Percentiles rank a stretch among this genome's conserved stretches.
These are phyloP conservation scores for Penicillium angulare DNA, from an alignment of 495 filamentous ascomycete genomes.

Conservation along the genomic window DNA sequence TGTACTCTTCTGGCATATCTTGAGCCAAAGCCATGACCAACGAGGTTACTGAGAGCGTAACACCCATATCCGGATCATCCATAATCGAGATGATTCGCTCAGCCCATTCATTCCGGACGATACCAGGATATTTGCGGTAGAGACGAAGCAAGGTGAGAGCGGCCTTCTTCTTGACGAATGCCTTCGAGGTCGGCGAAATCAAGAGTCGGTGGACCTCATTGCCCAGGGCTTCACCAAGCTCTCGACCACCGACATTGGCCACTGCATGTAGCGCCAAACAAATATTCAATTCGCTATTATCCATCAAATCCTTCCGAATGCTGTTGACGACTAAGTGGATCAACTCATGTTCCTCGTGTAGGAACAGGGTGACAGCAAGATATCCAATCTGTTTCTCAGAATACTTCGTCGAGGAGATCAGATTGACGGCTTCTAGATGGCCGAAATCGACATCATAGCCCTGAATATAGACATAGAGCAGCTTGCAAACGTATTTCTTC, in stretches of 20 bases:
- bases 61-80: constrained; percentile 95
- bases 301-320: constrained; percentile 91
- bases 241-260: constrained; percentile 92
- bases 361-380: constrained; percentile 92
- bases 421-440: constrained; percentile 95
- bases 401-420: constrained; percentile 95
- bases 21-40: constrained; percentile 94
- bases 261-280: constrained; percentile 98
- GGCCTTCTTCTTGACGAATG: constrained; percentile 99
- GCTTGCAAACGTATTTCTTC: constrained; percentile 99
- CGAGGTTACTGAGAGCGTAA: constrained; percentile 92
- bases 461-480: constrained; percentile 98
- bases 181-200: constrained; percentile 96
- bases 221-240: constrained; percentile 96
- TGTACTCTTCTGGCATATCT: constrained; percentile 90
- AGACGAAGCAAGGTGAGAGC: constrained; percentile 92
- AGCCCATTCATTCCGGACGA: constrained; percentile 95
- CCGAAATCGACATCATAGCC: constrained; percentile 99
- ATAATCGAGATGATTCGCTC: constrained; percentile 97
- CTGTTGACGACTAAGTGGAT: constrained; percentile 97
- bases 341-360: constrained; percentile 96
- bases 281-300: constrained; percentile 96
- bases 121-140: constrained; percentile 89
- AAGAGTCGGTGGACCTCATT: constrained; percentile 89
- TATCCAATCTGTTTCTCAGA: constrained; percentile 99